A percentile compares a stretch with the other conserved stretches of the same genome.
phyloP scores from a whole-genome alignment of 2,329 filamentous ascomycete species.

The Akanthomyces uredinophilus region DNA sequence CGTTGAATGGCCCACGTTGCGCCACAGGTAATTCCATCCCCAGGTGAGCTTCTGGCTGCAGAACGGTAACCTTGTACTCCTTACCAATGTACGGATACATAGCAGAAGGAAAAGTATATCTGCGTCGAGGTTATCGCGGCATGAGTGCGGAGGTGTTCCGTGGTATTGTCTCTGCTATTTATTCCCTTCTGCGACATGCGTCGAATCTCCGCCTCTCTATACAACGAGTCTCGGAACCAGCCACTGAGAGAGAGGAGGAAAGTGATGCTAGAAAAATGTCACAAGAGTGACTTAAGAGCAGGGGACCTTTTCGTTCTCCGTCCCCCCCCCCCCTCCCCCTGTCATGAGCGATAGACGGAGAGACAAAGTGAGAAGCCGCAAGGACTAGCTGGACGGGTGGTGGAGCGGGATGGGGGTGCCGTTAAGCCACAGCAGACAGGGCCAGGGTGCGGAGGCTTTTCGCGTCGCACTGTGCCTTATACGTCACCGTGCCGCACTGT shows the following conservation, averaged over 20 bases:
- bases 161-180: neutral
- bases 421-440: constrained; percentile 3
- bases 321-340: too few species aligned
- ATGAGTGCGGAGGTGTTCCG: neutral
- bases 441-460: neutral
- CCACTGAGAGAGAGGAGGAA: neutral
- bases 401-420: constrained; percentile 5
- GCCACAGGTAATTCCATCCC: neutral
- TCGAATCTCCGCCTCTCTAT: neutral
- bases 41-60: neutral
- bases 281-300: neutral
- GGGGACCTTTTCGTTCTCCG: neutral
- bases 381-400: neutral
- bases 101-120: neutral
- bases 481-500: neutral
- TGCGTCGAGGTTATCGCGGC: neutral
- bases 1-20: neutral
- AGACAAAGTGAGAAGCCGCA: constrained; percentile 3
- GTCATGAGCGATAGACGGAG: neutral
- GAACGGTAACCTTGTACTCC: neutral
- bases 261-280: neutral
- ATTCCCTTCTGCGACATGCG: constrained; percentile 1
- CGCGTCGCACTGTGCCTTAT: neutral
- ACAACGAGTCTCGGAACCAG: neutral
- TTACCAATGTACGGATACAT: neutral